Evolutionary conservation across 2,329 filamentous ascomycete species (phyloP).

Genomic region (Elsinoe perseae): DNA sequence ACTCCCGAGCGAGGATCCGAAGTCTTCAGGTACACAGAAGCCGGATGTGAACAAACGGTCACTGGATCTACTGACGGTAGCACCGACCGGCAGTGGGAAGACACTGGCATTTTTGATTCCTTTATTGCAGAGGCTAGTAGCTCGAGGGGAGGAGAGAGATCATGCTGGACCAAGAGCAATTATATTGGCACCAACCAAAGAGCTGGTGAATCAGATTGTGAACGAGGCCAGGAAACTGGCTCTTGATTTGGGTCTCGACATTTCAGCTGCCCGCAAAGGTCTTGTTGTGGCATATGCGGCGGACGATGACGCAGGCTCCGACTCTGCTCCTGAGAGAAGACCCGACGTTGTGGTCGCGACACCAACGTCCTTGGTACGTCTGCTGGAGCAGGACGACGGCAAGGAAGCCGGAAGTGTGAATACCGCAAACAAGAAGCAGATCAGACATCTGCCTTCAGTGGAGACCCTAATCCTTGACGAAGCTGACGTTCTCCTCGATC

Average conservation of each 20-base stretch:
- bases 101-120: conserved; percentile 89
- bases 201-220: conserved; percentile 43
- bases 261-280: conserved; percentile 77
- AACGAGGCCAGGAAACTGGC: conserved; percentile 76
- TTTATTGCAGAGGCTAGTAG: conserved; percentile 61
- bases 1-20: conserved; percentile 29
- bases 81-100: conserved; percentile 94
- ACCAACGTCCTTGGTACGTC: neutral
- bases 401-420: conserved; percentile 33
- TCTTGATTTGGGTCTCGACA: conserved; percentile 66
- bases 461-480: conserved; percentile 78
- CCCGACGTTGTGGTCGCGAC: conserved; percentile 11
- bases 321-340: neutral
- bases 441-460: conserved; percentile 46
- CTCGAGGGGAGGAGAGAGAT: neutral
- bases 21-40: conserved; percentile 29
- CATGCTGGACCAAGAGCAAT: conserved; percentile 21
- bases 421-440: conserved; percentile 50
- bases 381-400: conserved; percentile 26
- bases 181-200: conserved; percentile 44
- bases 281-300: conserved; percentile 53
- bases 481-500: conserved; percentile 87
- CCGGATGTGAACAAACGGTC: conserved; percentile 24
- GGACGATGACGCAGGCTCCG: conserved; percentile 33
- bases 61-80: conserved; percentile 77